Percentiles rank a stretch among this genome's conserved stretches.
These are phyloP conservation scores for Pseudotsuga menziesii DNA, from an alignment of 75 land plant species.

Conservation along the genomic window DNA sequence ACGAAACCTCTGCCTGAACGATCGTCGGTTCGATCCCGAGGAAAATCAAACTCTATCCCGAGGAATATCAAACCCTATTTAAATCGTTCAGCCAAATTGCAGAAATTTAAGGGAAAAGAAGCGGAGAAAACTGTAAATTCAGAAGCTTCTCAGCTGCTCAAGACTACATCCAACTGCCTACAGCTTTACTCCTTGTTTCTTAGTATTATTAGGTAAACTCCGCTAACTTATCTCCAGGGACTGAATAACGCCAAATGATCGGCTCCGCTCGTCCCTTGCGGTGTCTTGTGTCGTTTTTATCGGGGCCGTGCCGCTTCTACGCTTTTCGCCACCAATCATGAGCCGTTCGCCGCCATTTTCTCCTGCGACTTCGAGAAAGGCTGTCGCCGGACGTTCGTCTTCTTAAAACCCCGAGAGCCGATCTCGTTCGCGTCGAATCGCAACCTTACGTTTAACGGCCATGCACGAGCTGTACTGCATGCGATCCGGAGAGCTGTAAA, in stretches of 20 bases:
- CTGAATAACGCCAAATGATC: background rate
- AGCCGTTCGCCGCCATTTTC: background rate
- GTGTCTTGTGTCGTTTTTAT: too few relatives aligned
- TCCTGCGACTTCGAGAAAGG: background rate
- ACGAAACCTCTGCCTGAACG: background rate
- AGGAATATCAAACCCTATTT: too few relatives aligned
- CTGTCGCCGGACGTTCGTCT: background rate
- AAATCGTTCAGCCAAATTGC: background rate
- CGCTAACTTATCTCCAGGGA: background rate
- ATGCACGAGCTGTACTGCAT: constrained; percentile 3
- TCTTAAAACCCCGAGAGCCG: too few relatives aligned
- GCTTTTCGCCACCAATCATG: background rate
- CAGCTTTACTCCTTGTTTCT: background rate
- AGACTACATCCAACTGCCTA: background rate
- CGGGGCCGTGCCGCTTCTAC: too few relatives aligned
- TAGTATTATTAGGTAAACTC: background rate
- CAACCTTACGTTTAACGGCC: background rate
- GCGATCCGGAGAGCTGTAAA: background rate
- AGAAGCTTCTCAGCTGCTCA: background rate
- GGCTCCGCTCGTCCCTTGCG: background rate
- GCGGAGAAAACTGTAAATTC: background rate
- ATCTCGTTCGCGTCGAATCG: too few relatives aligned
- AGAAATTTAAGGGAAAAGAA: background rate
- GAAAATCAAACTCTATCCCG: background rate
- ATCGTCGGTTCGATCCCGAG: constrained; percentile 5